Evolutionary conservation across 164 flowering plant genomes (phyloP), one percentile per base, ranked within the genome.

Genomic region (Taxillus chinensis): DNA sequence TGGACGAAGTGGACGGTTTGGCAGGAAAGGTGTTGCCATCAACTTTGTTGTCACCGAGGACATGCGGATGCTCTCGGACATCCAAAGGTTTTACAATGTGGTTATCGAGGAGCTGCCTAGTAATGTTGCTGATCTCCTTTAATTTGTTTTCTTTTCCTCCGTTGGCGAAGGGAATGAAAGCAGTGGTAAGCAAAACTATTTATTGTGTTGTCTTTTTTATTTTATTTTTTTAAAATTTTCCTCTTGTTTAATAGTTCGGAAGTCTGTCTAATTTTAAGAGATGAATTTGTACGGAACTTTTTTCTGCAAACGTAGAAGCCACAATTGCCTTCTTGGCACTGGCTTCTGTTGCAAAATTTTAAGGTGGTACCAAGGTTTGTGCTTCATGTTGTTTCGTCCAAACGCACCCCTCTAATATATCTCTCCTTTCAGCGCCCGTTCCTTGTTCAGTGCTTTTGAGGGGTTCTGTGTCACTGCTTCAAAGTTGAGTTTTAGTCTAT

Each of bases 11-110:
- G 89, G 89, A 45, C 78, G 89, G 16, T 82, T 84, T 67, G 86
- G 88, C 57, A 80, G 89, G 67, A 84, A 84, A 53, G 89, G 89
- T 58, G 89, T 84, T 59, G 82, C 89, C 51, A 82, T 82, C 60
- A 84, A 84, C 69, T 84, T 84, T 66, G 80, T 80, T 37, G 80
- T 82, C 0, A 65, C 38, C 45, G 89, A 80, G 39, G 85, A 84
- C 61, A 83, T 79, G 50, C 74, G 82, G 60, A 82, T 80, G 89
- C 70, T 82, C 62, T 73, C 51, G 55, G 89, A 84, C 63, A 84
- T 84, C 65, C 86, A 84, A 74, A 84, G 46, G 79, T 84, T 84
- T 66, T 82, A 84, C 55, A 84, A 82, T 56, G 86, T 80, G 55
- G 74, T 78, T 2, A 62, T 84, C 41, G 85, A 79, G 77, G 89